These are phyloP conservation scores for Debaryomyces prosopidis DNA, from an alignment of 805 yeast species.

Conservation along the genomic window DNA sequence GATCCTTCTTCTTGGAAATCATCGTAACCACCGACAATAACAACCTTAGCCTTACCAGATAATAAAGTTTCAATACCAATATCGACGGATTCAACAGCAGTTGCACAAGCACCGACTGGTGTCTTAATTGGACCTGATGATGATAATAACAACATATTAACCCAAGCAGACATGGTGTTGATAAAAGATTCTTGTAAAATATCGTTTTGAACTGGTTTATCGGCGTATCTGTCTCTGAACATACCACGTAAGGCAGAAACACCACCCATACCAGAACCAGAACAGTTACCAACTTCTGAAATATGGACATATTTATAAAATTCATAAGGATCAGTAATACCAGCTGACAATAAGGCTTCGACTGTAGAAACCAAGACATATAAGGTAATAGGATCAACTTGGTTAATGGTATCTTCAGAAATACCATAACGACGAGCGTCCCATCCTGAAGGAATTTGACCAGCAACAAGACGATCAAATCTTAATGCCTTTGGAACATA, in stretches of 20 bases:
- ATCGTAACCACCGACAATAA: constrained; percentile 98
- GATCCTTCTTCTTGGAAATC: constrained; percentile 99
- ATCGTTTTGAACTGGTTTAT: constrained; percentile 94
- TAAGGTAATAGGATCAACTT: constrained; percentile 95
- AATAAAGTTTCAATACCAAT: constrained; percentile 92
- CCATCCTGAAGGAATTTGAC: constrained; percentile 99
- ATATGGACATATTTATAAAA: constrained; percentile 98
- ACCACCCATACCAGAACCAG: constrained; percentile 99
- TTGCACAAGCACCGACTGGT: constrained; percentile 99
- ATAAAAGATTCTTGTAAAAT: constrained; percentile 97
- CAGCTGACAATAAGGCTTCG: constrained; percentile 90
- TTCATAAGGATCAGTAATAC: constrained; percentile 98
- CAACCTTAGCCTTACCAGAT: constrained; percentile 92
- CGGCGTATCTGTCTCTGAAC: constrained; percentile 94
- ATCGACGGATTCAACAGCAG: constrained; percentile 97
- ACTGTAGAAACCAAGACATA: constrained; percentile 91
- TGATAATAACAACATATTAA: constrained; percentile 93
- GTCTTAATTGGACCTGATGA: constrained; percentile 99
- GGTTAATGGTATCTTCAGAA: constrained; percentile 85
- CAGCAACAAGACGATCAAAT: constrained; percentile 78
- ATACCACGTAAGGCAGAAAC: constrained; percentile 94
- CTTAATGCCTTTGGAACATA: constrained; percentile 85
- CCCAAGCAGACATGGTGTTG: constrained; percentile 99
- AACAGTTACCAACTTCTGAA: constrained; percentile 98
- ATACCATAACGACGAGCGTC: constrained; percentile 93